These are phyloP conservation scores for Paraconiothyrium brasiliense DNA, from an alignment of 2,329 filamentous ascomycete genomes.

Conservation along the genomic window DNA sequence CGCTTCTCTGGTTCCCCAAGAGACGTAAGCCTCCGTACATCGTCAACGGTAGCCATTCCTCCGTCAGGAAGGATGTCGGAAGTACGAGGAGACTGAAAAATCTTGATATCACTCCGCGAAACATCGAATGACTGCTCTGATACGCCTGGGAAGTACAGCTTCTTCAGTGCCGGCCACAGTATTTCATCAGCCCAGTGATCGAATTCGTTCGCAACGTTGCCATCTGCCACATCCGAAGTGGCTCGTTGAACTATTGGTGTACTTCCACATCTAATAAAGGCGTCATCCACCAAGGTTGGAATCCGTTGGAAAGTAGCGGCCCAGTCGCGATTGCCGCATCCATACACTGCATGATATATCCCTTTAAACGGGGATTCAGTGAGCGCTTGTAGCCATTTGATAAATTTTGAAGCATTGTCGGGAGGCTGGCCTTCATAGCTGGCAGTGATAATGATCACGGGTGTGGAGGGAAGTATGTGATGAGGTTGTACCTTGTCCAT, in stretches of 20 bases:
- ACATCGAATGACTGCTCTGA: background rate
- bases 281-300: conserved; percentile 69
- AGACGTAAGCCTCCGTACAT: conserved; percentile 23
- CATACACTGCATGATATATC: conserved; percentile 74
- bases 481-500: background rate
- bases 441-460: conserved; percentile 73
- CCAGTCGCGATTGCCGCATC: conserved; percentile 70
- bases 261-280: conserved; percentile 53
- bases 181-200: conserved; percentile 39
- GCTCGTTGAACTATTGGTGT: conserved; percentile 28
- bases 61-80: conserved; percentile 34
- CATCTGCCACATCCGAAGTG: conserved; percentile 35
- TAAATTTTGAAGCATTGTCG: conserved; percentile 75
- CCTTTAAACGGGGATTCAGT: conserved; percentile 58
- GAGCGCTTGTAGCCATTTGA: conserved; percentile 68
- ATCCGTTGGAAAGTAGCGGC: conserved; percentile 71
- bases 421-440: conserved; percentile 79
- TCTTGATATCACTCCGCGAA: background rate
- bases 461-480: conserved; percentile 67
- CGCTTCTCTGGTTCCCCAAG: conserved; percentile 23
- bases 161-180: conserved; percentile 33
- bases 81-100: conserved; percentile 12
- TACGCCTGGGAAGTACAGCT: conserved; percentile 14
- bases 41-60: conserved; percentile 25
- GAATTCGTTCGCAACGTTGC: conserved; percentile 43